Evolutionary conservation across 2,329 filamentous ascomycete species (phyloP).

Genomic region (Aspergillus arachidicola): DNA sequence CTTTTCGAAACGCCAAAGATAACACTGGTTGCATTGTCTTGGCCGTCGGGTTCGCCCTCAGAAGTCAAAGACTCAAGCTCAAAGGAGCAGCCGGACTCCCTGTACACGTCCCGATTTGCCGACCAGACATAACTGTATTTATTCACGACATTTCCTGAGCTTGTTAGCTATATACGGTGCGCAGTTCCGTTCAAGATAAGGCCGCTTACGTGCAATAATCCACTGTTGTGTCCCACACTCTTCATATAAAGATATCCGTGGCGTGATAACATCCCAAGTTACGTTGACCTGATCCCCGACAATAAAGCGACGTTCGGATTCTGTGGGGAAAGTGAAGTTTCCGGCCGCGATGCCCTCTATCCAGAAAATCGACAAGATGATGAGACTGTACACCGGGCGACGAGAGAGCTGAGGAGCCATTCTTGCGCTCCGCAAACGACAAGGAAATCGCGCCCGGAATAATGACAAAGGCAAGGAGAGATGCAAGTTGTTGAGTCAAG

Average conservation of each 20-base stretch:
- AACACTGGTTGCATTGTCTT: neutral
- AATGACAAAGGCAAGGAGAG: neutral
- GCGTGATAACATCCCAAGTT: constrained; percentile 10
- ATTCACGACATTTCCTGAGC: constrained; percentile 3
- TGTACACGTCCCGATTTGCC: constrained; percentile 7
- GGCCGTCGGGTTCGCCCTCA: neutral
- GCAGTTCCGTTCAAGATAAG: neutral
- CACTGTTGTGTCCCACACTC: neutral
- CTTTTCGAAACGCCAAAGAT: constrained; percentile 6
- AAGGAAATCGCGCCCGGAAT: neutral
- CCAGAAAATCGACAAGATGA: neutral
- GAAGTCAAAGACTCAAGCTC: constrained; percentile 3
- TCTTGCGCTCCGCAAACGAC: neutral
- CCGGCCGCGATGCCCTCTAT: neutral
- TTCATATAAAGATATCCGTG: constrained; percentile 10
- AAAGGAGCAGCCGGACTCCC: constrained; percentile 7
- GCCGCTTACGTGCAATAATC: neutral
- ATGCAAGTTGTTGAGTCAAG: neutral
- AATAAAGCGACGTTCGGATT: neutral
- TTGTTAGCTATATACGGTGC: neutral
- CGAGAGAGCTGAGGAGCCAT: neutral
- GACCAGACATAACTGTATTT: constrained; percentile 10
- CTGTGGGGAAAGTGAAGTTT: constrained; percentile 7
- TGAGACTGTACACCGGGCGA: neutral
- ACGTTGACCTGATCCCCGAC: constrained; percentile 11